Evolutionary conservation across 345 rosid genomes (phyloP).

Genomic region (Salix caprea): DNA sequence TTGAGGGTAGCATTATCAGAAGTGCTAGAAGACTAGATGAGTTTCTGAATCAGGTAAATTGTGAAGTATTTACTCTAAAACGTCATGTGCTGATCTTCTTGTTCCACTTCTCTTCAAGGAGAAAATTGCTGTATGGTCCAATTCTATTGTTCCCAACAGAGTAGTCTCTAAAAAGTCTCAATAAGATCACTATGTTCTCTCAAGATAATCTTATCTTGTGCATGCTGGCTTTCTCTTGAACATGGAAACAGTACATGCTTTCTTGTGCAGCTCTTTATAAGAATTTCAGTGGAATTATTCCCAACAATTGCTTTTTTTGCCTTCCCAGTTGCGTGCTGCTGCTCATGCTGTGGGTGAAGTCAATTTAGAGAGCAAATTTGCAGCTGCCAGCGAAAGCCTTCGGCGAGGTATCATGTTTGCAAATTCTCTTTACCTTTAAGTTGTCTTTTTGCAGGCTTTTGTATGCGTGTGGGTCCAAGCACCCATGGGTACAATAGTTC

Average conservation of each 20-base stretch:
- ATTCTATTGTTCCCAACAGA: background rate
- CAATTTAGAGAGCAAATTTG: slow-evolving; percentile 66
- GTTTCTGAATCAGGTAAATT: slow-evolving; percentile 84
- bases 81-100: background rate
- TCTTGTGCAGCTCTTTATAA: background rate
- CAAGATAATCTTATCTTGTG: background rate
- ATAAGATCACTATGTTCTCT: background rate
- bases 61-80: background rate
- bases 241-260: background rate
- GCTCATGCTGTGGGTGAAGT: slow-evolving; percentile 89
- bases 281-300: background rate
- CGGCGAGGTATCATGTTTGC: slow-evolving; percentile 92
- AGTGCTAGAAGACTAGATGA: slow-evolving; percentile 95
- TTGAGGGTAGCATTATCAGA: slow-evolving; percentile 93
- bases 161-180: background rate
- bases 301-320: too few species aligned
- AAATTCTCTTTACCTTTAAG: slow-evolving; percentile 70
- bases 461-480: background rate
- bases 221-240: background rate
- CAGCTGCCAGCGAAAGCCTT: slow-evolving; percentile 84
- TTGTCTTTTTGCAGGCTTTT: slow-evolving; percentile 7
- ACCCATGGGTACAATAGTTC: background rate
- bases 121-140: background rate
- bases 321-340: slow-evolving; percentile 67
- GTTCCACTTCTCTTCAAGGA: background rate